Percentiles rank a stretch among this genome's conserved stretches.
Conservation (phyloP, 495 filamentous ascomycete species). For the Trichoderma virens region DNA sequence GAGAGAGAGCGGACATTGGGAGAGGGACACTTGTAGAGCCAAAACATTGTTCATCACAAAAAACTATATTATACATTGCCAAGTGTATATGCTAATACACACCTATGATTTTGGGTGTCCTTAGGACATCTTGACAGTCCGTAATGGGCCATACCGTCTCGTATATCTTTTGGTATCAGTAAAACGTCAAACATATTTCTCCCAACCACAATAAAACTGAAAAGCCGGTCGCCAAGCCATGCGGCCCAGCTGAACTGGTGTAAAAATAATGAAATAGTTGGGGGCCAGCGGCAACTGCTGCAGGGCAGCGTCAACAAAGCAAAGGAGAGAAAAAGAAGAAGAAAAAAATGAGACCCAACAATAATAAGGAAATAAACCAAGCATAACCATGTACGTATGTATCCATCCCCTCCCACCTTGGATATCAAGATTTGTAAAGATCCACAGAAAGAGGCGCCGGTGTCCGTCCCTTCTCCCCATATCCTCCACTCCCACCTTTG, state of each 20-base stretch:
- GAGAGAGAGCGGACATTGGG: neutral
- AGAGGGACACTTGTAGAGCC: neutral
- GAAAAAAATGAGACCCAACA: neutral
- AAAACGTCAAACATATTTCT: neutral
- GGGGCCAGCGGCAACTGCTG: neutral
- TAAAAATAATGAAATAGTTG: neutral
- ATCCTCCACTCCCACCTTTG: constrained; percentile 1
- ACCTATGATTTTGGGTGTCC: neutral
- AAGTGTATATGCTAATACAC: constrained; percentile 3
- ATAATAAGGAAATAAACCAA: neutral
- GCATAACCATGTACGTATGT: constrained; percentile 7
- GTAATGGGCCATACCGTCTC: neutral
- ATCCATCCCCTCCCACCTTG: constrained; percentile 4
- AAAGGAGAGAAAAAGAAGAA: neutral
- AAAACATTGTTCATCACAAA: neutral
- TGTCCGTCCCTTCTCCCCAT: neutral
- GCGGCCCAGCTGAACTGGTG: neutral
- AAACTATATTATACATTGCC: constrained; percentile 6
- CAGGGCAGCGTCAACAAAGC: neutral
- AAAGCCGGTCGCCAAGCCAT: neutral
- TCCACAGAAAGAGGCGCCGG: constrained; percentile 4
- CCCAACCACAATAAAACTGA: neutral
- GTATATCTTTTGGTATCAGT: constrained; percentile 5
- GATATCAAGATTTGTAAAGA: constrained; percentile 7
- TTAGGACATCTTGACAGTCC: neutral